Conservation (phyloP, 2,329 filamentous ascomycete genomes). For the Penicillium sp. region DNA sequence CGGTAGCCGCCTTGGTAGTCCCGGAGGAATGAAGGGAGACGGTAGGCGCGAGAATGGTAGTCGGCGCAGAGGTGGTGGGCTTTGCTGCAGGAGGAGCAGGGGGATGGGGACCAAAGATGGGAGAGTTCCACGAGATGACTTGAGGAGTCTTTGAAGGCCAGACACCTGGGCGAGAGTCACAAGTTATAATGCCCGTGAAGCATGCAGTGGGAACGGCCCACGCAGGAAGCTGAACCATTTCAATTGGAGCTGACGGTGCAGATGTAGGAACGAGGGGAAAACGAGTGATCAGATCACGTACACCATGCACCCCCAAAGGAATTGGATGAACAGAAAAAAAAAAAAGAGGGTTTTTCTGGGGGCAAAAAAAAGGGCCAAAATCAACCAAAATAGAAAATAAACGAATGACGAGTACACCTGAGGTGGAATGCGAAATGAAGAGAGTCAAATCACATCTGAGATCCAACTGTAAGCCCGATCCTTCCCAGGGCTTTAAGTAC, state of each 20-base stretch:
- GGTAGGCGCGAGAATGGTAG: not conserved
- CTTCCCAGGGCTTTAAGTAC: conserved; percentile 6
- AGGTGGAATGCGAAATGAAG: conserved; percentile 7
- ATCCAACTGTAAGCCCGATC: not conserved
- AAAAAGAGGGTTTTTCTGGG: too few species aligned
- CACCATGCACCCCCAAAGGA: conserved; percentile 4
- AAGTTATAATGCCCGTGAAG: conserved; percentile 30
- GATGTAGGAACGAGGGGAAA: conserved; percentile 2
- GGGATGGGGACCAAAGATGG: conserved; percentile 1
- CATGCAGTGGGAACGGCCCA: conserved; percentile 22
- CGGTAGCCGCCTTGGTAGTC: too few species aligned
- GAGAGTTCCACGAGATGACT: conserved; percentile 18
- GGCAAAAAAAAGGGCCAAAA: too few species aligned
- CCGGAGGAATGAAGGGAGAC: too few species aligned
- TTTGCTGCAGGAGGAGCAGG: not conserved
- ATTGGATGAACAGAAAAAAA: too few species aligned
- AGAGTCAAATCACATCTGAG: not conserved
- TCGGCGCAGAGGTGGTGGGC: not conserved
- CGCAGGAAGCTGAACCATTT: conserved; percentile 18
- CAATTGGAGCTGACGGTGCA: conserved; percentile 13
- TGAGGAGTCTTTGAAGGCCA: conserved; percentile 22
- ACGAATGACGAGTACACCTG: conserved; percentile 8
- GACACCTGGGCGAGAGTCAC: conserved; percentile 25
- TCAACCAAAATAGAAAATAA: not conserved
- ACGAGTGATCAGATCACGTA: not conserved